Base-by-base conservation (phyloP, 192 early-diverging fungal genomes). In the Martensiomyces pterosporus region DNA sequence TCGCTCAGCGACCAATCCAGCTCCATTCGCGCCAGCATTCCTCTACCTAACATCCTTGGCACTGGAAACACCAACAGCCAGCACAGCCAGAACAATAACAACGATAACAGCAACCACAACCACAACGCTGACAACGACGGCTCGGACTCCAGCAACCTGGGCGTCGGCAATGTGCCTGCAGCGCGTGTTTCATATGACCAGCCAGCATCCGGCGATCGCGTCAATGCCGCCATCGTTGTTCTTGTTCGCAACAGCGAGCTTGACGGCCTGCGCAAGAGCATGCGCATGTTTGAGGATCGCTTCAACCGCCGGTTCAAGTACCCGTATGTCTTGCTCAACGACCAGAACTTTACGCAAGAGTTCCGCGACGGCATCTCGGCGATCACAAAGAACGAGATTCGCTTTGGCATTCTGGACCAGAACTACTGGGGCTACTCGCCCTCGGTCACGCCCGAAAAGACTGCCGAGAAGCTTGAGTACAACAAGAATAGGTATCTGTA, bases 271-370 rank as follows among this genome's bases (percentile, higher is more conserved):
- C 63, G 64, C 18, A 56, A 61, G 34, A 76, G 81, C 18, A 74
- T 90, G 21, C 64, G 64, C 19, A 74, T 82, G 52, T 64, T 90
- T 16, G 79, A 90, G 55, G 70, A 83, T 55, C 76, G 77, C 27
- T 88, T 90, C 50, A 90, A 90, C 55, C 61, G 73, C 29, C 60
- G 76, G 18, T 88, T 78, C 67, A 50, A 80, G 37, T 90, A 90
- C 57, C 88, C 85, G 8, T 90, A 89, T 57, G 82, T 90, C 29
- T 83, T 90, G 53, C 60, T 90, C 39, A 90, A 89, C 67, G 80
- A 90, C 52, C 69, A 77, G 32, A 79, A 78, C 13, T 89, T 90
- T 47, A 78, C 85, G 15, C 75, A 82, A 25, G 70, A 84, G 58
- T 90, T 90, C 70, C 76, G 76, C 39, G 57, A 60, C 24, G 75